Conservation (phyloP, 176 grass and related monocot species). For the Avena eriantha region DNA sequence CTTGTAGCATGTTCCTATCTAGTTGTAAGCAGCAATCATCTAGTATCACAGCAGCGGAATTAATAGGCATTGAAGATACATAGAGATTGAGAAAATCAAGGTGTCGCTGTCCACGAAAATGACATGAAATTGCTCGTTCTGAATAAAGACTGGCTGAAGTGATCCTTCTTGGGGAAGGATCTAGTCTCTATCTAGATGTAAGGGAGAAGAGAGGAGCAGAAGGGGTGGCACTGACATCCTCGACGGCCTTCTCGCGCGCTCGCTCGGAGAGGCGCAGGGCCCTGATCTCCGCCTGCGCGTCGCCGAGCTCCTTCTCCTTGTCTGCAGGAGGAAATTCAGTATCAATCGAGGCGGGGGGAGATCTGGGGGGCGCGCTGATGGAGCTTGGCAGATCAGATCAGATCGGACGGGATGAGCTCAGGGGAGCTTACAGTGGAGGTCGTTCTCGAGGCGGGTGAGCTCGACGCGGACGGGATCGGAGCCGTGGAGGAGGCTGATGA, state of each 20-base stretch:
- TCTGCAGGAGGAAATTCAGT: constrained; percentile 34
- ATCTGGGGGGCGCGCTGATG: neutral
- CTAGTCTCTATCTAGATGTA: neutral
- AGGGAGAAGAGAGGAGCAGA: neutral
- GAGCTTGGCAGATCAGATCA: neutral
- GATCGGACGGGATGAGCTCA: neutral
- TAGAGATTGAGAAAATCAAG: neutral
- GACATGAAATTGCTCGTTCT: neutral
- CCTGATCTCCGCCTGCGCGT: constrained; percentile 90
- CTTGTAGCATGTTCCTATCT: neutral
- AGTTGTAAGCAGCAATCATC: neutral
- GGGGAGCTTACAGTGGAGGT: constrained; percentile 51
- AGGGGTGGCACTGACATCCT: constrained; percentile 72
- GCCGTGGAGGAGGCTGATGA: constrained; percentile 98
- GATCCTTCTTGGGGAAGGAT: neutral
- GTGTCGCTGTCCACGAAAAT: neutral
- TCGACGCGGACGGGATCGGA: constrained; percentile 94
- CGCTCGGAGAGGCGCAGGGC: constrained; percentile 88
- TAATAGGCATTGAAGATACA: neutral
- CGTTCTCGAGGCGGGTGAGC: constrained; percentile 95
- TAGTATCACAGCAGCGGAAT: neutral
- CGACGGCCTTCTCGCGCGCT: constrained; percentile 93
- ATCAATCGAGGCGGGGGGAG: neutral
- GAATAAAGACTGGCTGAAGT: neutral
- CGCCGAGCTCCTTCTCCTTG: constrained; percentile 87